Base-by-base conservation (phyloP, 2,329 filamentous ascomycete species). In the Phialemonium atrogriseum region DNA sequence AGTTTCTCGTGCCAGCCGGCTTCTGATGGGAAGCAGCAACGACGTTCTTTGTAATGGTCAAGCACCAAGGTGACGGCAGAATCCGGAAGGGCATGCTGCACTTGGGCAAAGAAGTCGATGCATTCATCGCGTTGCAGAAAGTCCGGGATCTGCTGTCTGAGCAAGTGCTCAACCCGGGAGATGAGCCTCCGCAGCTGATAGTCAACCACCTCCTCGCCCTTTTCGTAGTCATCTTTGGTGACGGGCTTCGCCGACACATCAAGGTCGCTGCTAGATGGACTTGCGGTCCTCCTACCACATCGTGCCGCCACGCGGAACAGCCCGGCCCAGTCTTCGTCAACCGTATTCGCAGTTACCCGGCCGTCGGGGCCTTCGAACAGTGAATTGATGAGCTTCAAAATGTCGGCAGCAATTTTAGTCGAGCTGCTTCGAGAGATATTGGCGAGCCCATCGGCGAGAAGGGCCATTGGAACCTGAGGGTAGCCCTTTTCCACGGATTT, bases 1-100 rank as follows among this genome's bases (percentile, higher is more conserved):
- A 81, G 62, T 32, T 84, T 81, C 3, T 67, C 57, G 39, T 80
- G 68, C 82, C 81, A 87, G 21, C 73, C 62, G 27, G 67, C 55
- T 43, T 84, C 79, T 0, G 81, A 83, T 3, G 82, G 82, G 26
- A 79, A 80, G 44, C 83, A 82, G 45, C 75, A 78, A 27, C 79
- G 67, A 41, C 81, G 80, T 32, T 83, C 73, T 34, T 70, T 68
- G 41, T 80, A 82, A 48, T 84, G 76, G 26, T 75, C 69, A 25
- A 86, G 66, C 15, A 85, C 69, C 9, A 80, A 60, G 27, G 68
- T 69, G 2, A 72, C 77, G 7, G 75, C 72, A 4, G 71, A 69
- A 47, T 86, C 77, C 5, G 77, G 76, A 7, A 86, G 64, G 21
- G 74, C 66, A 11, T 62, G 58, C 33, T 79, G 71, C 11, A 84